These are phyloP conservation scores for Chytriomyces confervae DNA, from an alignment of 192 early-diverging fungal genomes.

Conservation along the genomic window DNA sequence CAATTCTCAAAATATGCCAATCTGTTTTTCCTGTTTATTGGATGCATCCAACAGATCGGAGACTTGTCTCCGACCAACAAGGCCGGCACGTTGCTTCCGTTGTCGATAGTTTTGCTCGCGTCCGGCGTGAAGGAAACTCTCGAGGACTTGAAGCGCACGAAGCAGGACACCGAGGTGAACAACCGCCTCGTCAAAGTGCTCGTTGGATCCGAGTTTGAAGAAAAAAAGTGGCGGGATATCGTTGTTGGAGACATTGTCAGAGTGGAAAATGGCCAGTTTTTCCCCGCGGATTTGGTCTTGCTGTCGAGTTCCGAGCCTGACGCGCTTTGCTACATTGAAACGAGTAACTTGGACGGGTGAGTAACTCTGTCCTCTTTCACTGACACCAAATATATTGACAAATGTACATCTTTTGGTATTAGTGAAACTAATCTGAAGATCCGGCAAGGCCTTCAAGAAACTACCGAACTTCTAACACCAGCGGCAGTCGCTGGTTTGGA, in stretches of 20 bases:
- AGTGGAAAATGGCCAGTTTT: conserved; percentile 85
- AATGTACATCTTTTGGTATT: not conserved
- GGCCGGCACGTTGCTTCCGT: conserved; percentile 83
- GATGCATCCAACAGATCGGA: conserved; percentile 95
- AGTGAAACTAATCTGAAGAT: conserved; percentile 99
- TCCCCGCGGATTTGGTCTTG: conserved; percentile 91
- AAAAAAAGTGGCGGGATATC: conserved; percentile 79
- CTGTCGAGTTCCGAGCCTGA: conserved; percentile 93
- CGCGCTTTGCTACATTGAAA: conserved; percentile 97
- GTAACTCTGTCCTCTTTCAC: conserved; percentile 20
- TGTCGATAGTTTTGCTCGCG: conserved; percentile 83
- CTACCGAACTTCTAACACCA: conserved; percentile 74
- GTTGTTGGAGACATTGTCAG: conserved; percentile 92
- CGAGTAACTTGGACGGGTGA: conserved; percentile 94
- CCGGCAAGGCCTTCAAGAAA: conserved; percentile 90
- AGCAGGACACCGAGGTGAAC: conserved; percentile 56
- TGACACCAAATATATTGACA: not conserved
- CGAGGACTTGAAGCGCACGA: conserved; percentile 73
- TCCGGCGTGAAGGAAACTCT: conserved; percentile 94
- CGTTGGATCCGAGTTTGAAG: conserved; percentile 65
- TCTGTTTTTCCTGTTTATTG: conserved; percentile 99
- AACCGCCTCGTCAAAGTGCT: conserved; percentile 51
- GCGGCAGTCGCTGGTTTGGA: conserved; percentile 64
- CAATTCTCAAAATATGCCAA: conserved; percentile 99
- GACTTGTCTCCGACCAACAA: conserved; percentile 92